These are phyloP conservation scores for Colletotrichum coccodes DNA, from an alignment of 2,329 filamentous ascomycete species.

Conservation along the genomic window DNA sequence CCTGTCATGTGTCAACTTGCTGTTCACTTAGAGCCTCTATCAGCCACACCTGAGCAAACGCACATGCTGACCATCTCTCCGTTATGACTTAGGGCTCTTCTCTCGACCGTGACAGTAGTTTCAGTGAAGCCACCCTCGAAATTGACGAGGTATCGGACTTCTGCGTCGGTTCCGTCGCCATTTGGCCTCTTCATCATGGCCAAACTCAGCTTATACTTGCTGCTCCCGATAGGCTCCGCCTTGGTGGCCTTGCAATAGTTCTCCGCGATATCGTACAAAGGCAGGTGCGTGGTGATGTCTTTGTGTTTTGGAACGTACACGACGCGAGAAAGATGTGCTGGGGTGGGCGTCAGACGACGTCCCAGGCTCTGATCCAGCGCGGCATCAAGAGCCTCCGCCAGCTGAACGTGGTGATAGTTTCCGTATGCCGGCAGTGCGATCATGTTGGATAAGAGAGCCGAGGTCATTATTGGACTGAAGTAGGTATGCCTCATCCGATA, in stretches of 20 bases:
- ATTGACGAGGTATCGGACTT: slow-evolving; percentile 31
- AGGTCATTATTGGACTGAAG: neutral
- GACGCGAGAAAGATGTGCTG: slow-evolving; percentile 28
- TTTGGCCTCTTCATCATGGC: slow-evolving; percentile 26
- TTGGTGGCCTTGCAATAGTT: slow-evolving; percentile 19
- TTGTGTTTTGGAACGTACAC: slow-evolving; percentile 28
- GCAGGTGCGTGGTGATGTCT: slow-evolving; percentile 21
- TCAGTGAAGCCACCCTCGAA: neutral
- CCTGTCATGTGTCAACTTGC: neutral
- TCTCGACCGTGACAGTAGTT: neutral
- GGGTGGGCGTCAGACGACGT: slow-evolving; percentile 8
- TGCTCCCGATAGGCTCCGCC: slow-evolving; percentile 19
- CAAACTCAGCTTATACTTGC: slow-evolving; percentile 29
- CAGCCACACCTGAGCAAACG: neutral
- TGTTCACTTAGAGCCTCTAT: neutral
- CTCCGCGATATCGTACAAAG: slow-evolving; percentile 30
- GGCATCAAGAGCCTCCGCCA: neutral
- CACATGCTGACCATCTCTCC: slow-evolving; percentile 16
- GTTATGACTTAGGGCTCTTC: neutral
- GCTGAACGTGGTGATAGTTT: neutral
- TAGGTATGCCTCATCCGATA: neutral
- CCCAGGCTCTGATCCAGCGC: slow-evolving; percentile 10
- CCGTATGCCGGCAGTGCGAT: slow-evolving; percentile 4
- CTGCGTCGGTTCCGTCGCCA: slow-evolving; percentile 29
- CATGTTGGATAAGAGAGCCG: neutral